Evolutionary conservation across 306 rosid species (phyloP), one percentile per base, ranked within the genome.

Genomic region (Morella rubra): DNA sequence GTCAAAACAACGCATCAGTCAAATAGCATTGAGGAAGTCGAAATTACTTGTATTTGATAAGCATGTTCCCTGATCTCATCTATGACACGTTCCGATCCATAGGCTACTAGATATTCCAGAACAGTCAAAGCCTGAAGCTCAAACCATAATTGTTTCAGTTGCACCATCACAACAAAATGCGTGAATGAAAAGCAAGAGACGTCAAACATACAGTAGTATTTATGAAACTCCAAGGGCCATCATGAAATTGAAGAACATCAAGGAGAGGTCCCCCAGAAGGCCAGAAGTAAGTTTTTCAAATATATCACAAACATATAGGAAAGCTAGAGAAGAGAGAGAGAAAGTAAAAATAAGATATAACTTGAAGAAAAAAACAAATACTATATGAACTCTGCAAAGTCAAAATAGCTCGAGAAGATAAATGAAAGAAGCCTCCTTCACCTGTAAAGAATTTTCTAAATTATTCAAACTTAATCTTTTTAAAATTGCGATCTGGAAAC

Each of bases 1-100:
- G 50, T 70, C 42, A 78, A 9, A 69, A 82, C 54, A 37, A 74
- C 51, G 62, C 75, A 61, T 59, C 46, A 41, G 71, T 71, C 22
- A 82, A 76, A 74, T 56, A 73, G 60, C 56, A 73, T 22, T 19
- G 32, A 71, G 50, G 58, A 59, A 64, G 66, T 32, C 22, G 68
- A 71, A 85, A 78, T 84, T 96, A 96, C 99, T 22, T 97, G 93
- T 86, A 96, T 91, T 88, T 96, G 99, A 90, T 96, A 91, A 7
- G 90, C 89, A 85, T 96, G 98, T 85, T 96, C 99, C 82, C 87
- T 90, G 83, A 93, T 91, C 79, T 96, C 99, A 44, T 96, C 99
- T 77, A 96, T 88, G 83, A 92, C 93, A 60, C 96, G 92, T 81
- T 96, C 99, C 18, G 98, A 92, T 44, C 99, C 99, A 79, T 96